phyloP scores from a whole-genome alignment of 257 asterid species.

The Mentha longifolia region DNA sequence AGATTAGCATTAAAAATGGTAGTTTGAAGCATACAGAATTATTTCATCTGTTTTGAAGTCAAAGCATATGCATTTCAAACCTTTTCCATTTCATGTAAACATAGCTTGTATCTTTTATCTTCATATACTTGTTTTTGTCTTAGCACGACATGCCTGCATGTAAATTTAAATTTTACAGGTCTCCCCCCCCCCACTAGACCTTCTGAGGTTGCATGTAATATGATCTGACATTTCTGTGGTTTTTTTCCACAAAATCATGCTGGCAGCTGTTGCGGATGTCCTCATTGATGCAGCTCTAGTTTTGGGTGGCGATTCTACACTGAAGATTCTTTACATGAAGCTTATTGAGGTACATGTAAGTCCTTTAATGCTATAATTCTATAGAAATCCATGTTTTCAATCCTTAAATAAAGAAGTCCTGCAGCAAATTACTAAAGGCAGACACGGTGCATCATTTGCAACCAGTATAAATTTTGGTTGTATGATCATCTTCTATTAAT shows the following conservation, averaged over 20 bases:
- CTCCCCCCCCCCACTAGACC: slow-evolving; percentile 9
- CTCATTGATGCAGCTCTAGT: slow-evolving; percentile 94
- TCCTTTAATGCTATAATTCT: slow-evolving; percentile 25
- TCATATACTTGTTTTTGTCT: slow-evolving; percentile 9
- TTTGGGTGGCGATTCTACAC: slow-evolving; percentile 89
- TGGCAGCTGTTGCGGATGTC: slow-evolving; percentile 97
- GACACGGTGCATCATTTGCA: slow-evolving; percentile 18
- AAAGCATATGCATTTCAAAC: slow-evolving; percentile 3
- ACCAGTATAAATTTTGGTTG: slow-evolving; percentile 23
- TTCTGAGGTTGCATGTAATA: slow-evolving; percentile 29
- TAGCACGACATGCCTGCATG: slow-evolving; percentile 9
- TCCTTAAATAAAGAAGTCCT: slow-evolving; percentile 19
- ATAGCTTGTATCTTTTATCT: slow-evolving; percentile 17
- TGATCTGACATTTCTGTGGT: slow-evolving; percentile 25
- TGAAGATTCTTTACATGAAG: slow-evolving; percentile 83
- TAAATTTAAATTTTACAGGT: neutral
- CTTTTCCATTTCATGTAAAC: slow-evolving; percentile 12
- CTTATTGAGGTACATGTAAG: slow-evolving; percentile 77
- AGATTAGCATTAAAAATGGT: neutral
- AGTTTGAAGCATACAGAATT: slow-evolving; percentile 16
- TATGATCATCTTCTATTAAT: slow-evolving; percentile 20
- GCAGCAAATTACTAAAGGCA: slow-evolving; percentile 6
- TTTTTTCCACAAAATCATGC: slow-evolving; percentile 42
- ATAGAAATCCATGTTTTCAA: slow-evolving; percentile 20
- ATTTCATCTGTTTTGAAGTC: slow-evolving; percentile 13